phyloP scores from a whole-genome alignment of 108 stramenopile genomes.

The Mayamaea pseudoterrestris region DNA sequence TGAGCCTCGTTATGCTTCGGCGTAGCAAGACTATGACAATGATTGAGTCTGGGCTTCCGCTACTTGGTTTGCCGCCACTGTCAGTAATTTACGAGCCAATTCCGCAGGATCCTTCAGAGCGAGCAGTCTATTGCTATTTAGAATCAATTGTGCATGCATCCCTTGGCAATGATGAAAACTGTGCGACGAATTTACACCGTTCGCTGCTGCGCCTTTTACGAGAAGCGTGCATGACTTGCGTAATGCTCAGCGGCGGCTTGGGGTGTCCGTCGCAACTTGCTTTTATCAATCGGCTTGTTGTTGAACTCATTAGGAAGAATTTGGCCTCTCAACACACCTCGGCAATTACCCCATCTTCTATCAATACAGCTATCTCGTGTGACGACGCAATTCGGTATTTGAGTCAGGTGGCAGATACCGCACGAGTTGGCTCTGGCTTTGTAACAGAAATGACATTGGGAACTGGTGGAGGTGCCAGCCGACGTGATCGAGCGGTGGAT shows the following conservation, averaged over 20 bases:
- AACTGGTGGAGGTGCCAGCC: conserved; percentile 14
- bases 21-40: conserved; percentile 63
- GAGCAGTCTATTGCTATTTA: conserved; percentile 44
- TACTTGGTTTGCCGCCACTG: conserved; percentile 28
- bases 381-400: conserved; percentile 23
- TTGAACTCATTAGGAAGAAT: too few species aligned
- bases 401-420: conserved; percentile 12
- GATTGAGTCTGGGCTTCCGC: conserved; percentile 14
- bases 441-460: conserved; percentile 25
- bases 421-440: conserved; percentile 14
- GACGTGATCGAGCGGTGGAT: conserved; percentile 24
- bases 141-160: conserved; percentile 39
- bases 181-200: too few species aligned
- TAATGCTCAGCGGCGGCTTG: conserved; percentile 22
- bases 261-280: conserved; percentile 12
- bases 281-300: conserved; percentile 9
- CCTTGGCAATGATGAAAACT: too few species aligned
- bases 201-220: neutral
- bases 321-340: conserved; percentile 5
- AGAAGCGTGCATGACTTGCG: conserved; percentile 17
- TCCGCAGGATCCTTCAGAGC: conserved; percentile 29
- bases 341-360: conserved; percentile 1
- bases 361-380: conserved; percentile 13
- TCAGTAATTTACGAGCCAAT: conserved; percentile 32
- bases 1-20: conserved; percentile 43